Conservation (phyloP, 2,329 filamentous ascomycete species). For the Exserohilum rostratum region DNA sequence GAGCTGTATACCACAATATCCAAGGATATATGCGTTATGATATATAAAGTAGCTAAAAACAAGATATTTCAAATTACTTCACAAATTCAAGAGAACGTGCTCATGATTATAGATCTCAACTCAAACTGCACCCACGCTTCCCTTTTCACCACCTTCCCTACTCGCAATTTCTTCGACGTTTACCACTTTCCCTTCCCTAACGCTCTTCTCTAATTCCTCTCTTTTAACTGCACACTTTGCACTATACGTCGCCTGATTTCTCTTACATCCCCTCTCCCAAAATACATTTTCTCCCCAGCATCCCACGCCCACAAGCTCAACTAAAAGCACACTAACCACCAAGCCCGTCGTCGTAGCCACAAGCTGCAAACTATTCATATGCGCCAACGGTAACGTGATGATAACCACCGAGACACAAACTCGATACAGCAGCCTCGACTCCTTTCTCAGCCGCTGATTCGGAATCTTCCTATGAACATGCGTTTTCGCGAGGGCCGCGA, state of each 20-base stretch:
- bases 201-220: constrained; percentile 39
- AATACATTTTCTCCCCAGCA: constrained; percentile 38
- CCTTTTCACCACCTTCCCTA: constrained; percentile 35
- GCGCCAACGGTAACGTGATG: constrained; percentile 61
- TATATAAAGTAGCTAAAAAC: no score
- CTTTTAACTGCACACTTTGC: constrained; percentile 39
- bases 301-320: constrained; percentile 45
- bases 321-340: constrained; percentile 40
- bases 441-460: constrained; percentile 58
- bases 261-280: constrained; percentile 31
- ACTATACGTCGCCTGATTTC: constrained; percentile 37
- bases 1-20: no score
- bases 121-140: constrained; percentile 16
- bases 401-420: constrained; percentile 58
- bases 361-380: constrained; percentile 47
- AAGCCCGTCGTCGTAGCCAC: constrained; percentile 50
- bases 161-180: constrained; percentile 45
- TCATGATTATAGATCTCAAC: no score
- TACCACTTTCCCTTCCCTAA: constrained; percentile 37
- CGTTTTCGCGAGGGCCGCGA: constrained; percentile 60
- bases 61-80: no score
- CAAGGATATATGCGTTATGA: no score
- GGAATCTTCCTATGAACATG: constrained; percentile 63
- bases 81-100: no score
- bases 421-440: constrained; percentile 59